Evolutionary conservation across 2,329 filamentous ascomycete genomes (phyloP).

Genomic region (Aspergillus quadrilineatus): DNA sequence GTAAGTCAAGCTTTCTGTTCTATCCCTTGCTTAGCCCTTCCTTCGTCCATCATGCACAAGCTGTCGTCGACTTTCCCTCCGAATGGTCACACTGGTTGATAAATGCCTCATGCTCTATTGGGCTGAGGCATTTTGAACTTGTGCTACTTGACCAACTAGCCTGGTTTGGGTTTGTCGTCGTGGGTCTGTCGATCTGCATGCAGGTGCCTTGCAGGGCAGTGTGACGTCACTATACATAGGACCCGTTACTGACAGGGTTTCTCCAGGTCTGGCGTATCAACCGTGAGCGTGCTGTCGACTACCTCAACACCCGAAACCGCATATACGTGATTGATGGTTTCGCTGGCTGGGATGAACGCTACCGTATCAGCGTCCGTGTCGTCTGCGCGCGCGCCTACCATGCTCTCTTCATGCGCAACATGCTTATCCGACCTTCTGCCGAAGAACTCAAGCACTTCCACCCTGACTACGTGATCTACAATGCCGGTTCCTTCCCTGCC

Average conservation of each 20-base stretch:
- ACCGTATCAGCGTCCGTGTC: slow-evolving; percentile 94
- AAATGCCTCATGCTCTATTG: slow-evolving; percentile 16
- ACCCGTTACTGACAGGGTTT: slow-evolving; percentile 21
- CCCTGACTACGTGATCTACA: slow-evolving; percentile 99
- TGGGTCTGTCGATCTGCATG: slow-evolving; percentile 11
- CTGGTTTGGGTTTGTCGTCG: background rate
- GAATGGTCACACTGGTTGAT: background rate
- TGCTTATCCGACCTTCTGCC: slow-evolving; percentile 90
- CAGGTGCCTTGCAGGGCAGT: slow-evolving; percentile 2
- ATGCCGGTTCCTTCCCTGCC: slow-evolving; percentile 95
- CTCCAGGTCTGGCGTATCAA: slow-evolving; percentile 97
- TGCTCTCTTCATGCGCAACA: slow-evolving; percentile 99
- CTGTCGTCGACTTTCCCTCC: slow-evolving; percentile 9
- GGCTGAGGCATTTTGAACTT: slow-evolving; percentile 20
- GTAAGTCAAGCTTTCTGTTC: slow-evolving; percentile 59
- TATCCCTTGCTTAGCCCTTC: slow-evolving; percentile 23
- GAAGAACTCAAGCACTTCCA: slow-evolving; percentile 97
- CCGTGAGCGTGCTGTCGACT: slow-evolving; percentile 96
- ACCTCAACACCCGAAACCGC: slow-evolving; percentile 96
- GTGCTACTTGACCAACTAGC: background rate
- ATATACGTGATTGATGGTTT: slow-evolving; percentile 98
- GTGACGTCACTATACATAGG: slow-evolving; percentile 32
- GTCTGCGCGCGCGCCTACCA: slow-evolving; percentile 99
- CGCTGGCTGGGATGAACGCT: slow-evolving; percentile 97
- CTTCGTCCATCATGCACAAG: slow-evolving; percentile 18